Evolutionary conservation across 805 yeast species (phyloP).

Genomic region (Groenewaldozyma salmanticensis): DNA sequence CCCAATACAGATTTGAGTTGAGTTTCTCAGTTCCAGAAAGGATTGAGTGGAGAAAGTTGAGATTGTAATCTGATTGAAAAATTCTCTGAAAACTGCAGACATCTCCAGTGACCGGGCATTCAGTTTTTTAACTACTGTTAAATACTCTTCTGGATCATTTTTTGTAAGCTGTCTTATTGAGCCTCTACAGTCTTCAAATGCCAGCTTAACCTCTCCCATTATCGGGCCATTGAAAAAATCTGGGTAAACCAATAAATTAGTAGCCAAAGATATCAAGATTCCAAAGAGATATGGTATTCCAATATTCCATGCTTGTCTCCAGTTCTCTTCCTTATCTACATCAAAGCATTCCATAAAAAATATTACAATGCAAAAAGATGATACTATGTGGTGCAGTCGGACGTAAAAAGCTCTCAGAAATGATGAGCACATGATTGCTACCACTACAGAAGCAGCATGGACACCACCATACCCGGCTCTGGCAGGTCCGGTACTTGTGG

Average conservation of each 20-base stretch:
- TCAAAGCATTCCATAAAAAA: slow-evolving; percentile 28
- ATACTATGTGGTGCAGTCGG: slow-evolving; percentile 30
- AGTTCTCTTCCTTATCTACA: slow-evolving; percentile 15
- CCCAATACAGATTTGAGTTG: slow-evolving; percentile 31
- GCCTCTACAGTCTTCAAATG: slow-evolving; percentile 12
- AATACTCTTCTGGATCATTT: slow-evolving; percentile 15
- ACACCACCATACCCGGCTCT: slow-evolving; percentile 38
- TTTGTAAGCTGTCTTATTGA: slow-evolving; percentile 13
- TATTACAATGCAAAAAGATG: slow-evolving; percentile 18
- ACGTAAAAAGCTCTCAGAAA: slow-evolving; percentile 36
- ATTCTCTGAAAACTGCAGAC: slow-evolving; percentile 36
- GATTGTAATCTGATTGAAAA: slow-evolving; percentile 32
- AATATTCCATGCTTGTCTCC: slow-evolving; percentile 27
- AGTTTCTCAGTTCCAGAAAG: slow-evolving; percentile 32
- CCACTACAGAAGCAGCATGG: slow-evolving; percentile 32
- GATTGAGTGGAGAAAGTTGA: slow-evolving; percentile 27
- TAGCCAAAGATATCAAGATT: slow-evolving; percentile 28
- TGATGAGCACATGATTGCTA: slow-evolving; percentile 31
- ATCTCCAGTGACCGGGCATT: slow-evolving; percentile 26
- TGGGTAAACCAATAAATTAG: slow-evolving; percentile 32
- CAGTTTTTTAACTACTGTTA: slow-evolving; percentile 24
- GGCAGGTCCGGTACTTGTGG: slow-evolving; percentile 33
- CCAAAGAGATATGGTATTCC: slow-evolving; percentile 40
- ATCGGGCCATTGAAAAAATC: slow-evolving; percentile 32
- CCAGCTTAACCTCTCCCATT: slow-evolving; percentile 19